Evolutionary conservation across 805 yeast genomes (phyloP), one percentile per base, ranked within the genome.

Genomic region (Ogataea wickerhamii): DNA sequence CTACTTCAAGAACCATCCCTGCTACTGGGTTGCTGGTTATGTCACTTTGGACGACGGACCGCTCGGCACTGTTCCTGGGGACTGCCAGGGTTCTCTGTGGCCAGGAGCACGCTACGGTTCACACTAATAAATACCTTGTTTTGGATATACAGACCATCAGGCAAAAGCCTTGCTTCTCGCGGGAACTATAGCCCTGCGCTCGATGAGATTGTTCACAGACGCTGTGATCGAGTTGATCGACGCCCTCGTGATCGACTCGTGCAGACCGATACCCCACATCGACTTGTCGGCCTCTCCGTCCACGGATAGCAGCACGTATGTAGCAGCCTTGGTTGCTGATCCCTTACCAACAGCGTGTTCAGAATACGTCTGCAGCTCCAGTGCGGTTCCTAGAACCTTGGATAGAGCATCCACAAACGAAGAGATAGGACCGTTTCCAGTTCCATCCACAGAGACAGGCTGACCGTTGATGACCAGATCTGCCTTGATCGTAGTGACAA

Each of bases 181-280:
- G 20, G 45, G 21, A 25, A 50, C 43, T 27, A 49, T 36, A 27
- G 32, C 40, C 6, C 43, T 42, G 29, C 45, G 28, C 23, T 45
- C 49, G 22, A 56, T 41, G 36, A 74, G 59, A 34, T 66, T 64
- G 53, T 84, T 84, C 36, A 83, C 67, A 40, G 82, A 71, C 14
- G 89, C 78, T 29, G 81, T 56, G 45, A 83, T 70, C 12, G 91
- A 76, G 51, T 74, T 72, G 53, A 86, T 75, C 5, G 95, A 80
- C 33, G 96, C 93, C 55, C 81, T 82, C 18, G 95, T 82, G 38
- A 86, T 93, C 64, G 89, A 95, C 63, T 81, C 91, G 58, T 87
- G 82, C 45, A 87, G 78, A 56, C 96, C 97, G 42, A 89, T 89
- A 65, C 97, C 97, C 96, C 96, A 89, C 43, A 63, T 54, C 33